Base-by-base conservation (phyloP, 148 eudicot species). In the Fallopia convolvulus region DNA sequence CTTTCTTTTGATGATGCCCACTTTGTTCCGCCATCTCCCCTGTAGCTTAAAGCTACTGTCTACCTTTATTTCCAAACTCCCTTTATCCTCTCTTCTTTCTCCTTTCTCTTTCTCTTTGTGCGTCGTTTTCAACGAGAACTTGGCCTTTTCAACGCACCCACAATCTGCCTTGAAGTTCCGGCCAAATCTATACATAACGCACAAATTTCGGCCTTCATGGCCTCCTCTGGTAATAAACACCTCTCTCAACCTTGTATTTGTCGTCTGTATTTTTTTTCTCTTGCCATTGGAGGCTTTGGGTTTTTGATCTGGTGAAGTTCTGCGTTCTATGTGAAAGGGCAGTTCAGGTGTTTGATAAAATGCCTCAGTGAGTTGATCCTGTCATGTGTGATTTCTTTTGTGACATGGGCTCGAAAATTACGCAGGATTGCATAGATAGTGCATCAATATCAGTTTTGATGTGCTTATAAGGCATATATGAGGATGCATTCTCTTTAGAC, bases 171-270 rank as follows among this genome's bases (percentile, higher is more conserved):
- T 77, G 60, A 80, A 50, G 60, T 80, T 72, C 83, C 55, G 66
- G 68, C 82, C 65, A 77, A 74, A 66, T 36, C 83, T 82, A 81
- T 84, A 81, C 85, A 82, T 75, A 86, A 86, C 74, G 56, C 42
- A 12, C 58, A 65, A 14, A 9, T 56, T 48, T 80, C 77, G 63
- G 42, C 65, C 70, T 82, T 82, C 80, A 95, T 92, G 99, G 89
- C 92, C 79, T 91, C 94, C 70, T 85, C 93, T 26, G 82, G 78
- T 77, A 78, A 88, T 78, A 90, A 87, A 75, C 91, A 88, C 77
- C 82, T 86, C 76, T 82, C 93, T 63, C 91, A 89, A 63, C 93
- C 89, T 77, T 90, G 92, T 77, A 85, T 89, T 77, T 88, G 86
- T 77, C 92, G 91, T 90, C 70, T 61, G 0, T 65, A 70, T 41